phyloP scores from a whole-genome alignment of 495 filamentous ascomycete species.

The Aspergillus haitiensis region DNA sequence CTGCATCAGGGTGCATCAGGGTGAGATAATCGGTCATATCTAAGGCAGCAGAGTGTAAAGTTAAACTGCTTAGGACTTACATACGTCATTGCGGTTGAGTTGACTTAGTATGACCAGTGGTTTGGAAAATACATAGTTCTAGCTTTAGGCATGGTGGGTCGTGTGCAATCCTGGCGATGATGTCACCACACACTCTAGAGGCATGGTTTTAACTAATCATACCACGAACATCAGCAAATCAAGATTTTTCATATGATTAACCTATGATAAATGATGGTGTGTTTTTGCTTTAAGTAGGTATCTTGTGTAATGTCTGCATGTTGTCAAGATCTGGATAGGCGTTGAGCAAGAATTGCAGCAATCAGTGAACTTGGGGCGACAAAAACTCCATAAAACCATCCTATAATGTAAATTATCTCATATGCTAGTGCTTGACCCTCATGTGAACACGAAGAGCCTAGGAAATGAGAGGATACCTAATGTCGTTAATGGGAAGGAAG shows the following conservation, averaged over 20 bases:
- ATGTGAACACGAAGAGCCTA: no score
- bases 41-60: neutral
- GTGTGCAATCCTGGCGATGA: slow-evolving; percentile 7
- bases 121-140: neutral
- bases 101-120: neutral
- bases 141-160: neutral
- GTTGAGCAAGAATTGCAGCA: no score
- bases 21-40: neutral
- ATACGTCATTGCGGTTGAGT: neutral
- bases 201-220: neutral
- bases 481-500: no score
- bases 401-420: no score
- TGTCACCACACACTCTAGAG: slow-evolving; percentile 8
- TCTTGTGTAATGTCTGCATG: no score
- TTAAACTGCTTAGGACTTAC: neutral
- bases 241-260: neutral
- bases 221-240: neutral
- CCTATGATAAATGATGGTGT: no score
- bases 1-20: neutral
- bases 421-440: no score
- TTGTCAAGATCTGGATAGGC: no score
- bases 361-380: no score
- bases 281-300: no score
- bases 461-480: no score
- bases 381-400: no score